Conservation (phyloP, 345 rosid genomes). For the Eucalyptus microcorys region DNA sequence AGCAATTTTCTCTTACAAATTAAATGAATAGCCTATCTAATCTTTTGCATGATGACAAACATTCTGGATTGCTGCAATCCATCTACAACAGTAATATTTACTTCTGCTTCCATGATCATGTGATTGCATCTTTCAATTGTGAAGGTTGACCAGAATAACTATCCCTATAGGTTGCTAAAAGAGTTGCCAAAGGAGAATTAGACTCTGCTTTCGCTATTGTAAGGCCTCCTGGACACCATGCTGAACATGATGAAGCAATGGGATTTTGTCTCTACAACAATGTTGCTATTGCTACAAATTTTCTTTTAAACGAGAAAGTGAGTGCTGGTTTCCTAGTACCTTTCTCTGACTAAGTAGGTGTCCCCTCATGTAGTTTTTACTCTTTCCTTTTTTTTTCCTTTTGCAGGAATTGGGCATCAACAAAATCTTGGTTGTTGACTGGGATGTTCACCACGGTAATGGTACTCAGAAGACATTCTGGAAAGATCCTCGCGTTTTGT, state of each 20-base stretch:
- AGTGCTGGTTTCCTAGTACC: conserved; percentile 1
- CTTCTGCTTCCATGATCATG: neutral
- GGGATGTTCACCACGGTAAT: conserved; percentile 99
- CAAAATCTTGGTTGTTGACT: conserved; percentile 82
- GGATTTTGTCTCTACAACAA: conserved; percentile 95
- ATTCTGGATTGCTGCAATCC: neutral
- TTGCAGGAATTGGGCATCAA: conserved; percentile 71
- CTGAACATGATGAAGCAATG: conserved; percentile 75
- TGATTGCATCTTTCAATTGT: neutral
- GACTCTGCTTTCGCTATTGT: conserved; percentile 80
- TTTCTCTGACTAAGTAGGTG: neutral
- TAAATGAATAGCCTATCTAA: neutral
- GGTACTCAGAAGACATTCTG: conserved; percentile 90
- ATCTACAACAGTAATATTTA: neutral
- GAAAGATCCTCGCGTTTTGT: conserved; percentile 81
- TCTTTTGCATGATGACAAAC: neutral
- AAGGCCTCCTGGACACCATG: conserved; percentile 99
- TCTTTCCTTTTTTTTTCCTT: neutral
- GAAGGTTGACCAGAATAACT: neutral
- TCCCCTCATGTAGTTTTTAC: neutral
- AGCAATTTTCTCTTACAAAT: neutral
- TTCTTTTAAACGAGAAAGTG: conserved; percentile 56
- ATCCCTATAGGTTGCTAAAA: conserved; percentile 41
- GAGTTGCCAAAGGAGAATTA: conserved; percentile 77
- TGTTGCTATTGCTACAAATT: conserved; percentile 79